Conservation (phyloP, 805 yeast species). For the Komagataella populi region DNA sequence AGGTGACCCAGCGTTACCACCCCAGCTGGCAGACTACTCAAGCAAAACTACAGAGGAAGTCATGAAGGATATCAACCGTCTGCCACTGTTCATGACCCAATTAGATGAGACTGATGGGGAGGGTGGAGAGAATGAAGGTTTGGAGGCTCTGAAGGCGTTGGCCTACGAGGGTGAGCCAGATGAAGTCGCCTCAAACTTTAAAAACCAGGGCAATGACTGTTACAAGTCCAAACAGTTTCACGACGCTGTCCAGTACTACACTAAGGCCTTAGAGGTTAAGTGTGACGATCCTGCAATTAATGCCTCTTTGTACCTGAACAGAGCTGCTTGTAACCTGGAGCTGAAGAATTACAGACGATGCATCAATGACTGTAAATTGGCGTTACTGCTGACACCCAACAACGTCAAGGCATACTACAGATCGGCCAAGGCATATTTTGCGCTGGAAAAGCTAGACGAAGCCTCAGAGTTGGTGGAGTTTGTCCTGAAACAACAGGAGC, state of each 20-base stretch:
- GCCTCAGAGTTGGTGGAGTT: constrained; percentile 52
- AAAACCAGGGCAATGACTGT: constrained; percentile 85
- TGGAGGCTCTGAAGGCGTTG: constrained; percentile 83
- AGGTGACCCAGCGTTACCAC: constrained; percentile 68
- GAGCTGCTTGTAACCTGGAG: constrained; percentile 88
- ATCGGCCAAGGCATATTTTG: constrained; percentile 68
- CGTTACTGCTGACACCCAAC: constrained; percentile 48
- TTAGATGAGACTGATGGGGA: constrained; percentile 66
- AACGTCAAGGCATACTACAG: constrained; percentile 79
- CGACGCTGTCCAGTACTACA: constrained; percentile 68
- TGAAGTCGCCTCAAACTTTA: constrained; percentile 82
- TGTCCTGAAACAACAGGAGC: constrained; percentile 48
- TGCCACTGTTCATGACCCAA: constrained; percentile 92
- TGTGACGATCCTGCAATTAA: constrained; percentile 43
- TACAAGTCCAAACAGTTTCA: constrained; percentile 58
- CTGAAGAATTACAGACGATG: constrained; percentile 75
- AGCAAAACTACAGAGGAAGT: constrained; percentile 66
- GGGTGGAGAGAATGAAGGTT: constrained; percentile 57
- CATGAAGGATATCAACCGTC: constrained; percentile 59
- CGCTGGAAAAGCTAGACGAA: constrained; percentile 57
- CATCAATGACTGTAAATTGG: constrained; percentile 72
- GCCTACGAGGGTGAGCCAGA: constrained; percentile 94
- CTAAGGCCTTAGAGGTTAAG: constrained; percentile 63
- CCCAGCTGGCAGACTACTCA: constrained; percentile 55
- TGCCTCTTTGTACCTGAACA: constrained; percentile 56